Base-by-base conservation (phyloP, 2,329 filamentous ascomycete genomes). In the Pezizomycotina sp. region DNA sequence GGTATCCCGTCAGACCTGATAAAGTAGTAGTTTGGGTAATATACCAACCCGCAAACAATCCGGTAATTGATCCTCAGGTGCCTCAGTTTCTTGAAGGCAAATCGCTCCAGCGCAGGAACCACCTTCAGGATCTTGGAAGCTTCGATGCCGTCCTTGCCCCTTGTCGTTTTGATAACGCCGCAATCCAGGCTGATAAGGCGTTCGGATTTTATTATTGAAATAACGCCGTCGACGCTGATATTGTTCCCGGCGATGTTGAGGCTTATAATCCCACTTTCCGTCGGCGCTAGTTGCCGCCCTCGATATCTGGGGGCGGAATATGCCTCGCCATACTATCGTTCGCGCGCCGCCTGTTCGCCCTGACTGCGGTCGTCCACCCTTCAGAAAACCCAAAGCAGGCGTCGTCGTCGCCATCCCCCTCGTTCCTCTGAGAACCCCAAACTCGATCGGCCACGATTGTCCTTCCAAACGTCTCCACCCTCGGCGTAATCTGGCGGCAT, bases 401-500 rank as follows among this genome's bases (percentile, higher is more conserved):
- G 14, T 38, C 34, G 14, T 27, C 31, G 13, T 43, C 40, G n/a
- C 35, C 27, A 16, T 43, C 39, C 4, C 34, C 37, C 2, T 38
- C 39, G 34, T 42, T 34, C 14, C 31, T 35, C 7, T 16, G 31
- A 10, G 39, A 35, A 6, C 33, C 12, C 6, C 7, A 21, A 18
- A 14, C 29, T 16, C 15, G 10, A 7, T 31, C 5, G 2, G 18
- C 22, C 7, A 12, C 25, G 16, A 4, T 34, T n/a, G 12, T n/a
- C 13, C 15, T 19, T 26, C 12, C 18, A 19, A 19, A 22, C 14
- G 20, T 13, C 21, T 5, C 33, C 20, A 4, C 33, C 22, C 3
- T 36, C 26, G 20, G 39, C 39, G 29, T 50, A 51, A 4, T 45
- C 46, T 7, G 49, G 49, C 2, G 49, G 49, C 14, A 49, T 43